Percentiles rank a stretch among this genome's conserved stretches.
Evolutionary conservation across 1,139 yeast genomes (phyloP).

Genomic region (Debaryomyces psychrophilus): DNA sequence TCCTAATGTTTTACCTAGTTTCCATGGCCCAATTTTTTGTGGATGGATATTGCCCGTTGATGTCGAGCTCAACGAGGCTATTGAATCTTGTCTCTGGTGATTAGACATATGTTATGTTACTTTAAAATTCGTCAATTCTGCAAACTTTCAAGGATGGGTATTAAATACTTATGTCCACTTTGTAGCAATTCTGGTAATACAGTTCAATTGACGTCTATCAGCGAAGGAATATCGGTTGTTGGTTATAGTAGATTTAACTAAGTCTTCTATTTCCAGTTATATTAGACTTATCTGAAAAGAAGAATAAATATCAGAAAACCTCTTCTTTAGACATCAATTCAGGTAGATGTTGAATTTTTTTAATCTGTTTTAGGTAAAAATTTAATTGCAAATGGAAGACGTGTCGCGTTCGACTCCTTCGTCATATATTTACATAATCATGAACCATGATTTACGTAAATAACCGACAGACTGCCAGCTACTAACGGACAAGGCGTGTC

Average conservation of each 20-base stretch:
- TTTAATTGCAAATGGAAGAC: slow-evolving; percentile 6
- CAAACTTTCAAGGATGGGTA: slow-evolving; percentile 1
- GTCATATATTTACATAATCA: slow-evolving; percentile 5
- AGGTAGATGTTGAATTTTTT: slow-evolving; percentile 3
- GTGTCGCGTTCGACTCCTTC: slow-evolving; percentile 12
- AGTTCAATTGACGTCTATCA: slow-evolving; percentile 7
- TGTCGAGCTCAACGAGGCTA: slow-evolving; percentile 38
- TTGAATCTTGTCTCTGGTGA: slow-evolving; percentile 46
- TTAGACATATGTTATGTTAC: slow-evolving; percentile 27
- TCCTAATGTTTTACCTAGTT: slow-evolving; percentile 75
- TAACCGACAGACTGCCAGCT: not conserved
- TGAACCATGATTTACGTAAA: slow-evolving; percentile 1
- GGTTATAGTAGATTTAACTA: not conserved
- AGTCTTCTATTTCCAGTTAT: not conserved
- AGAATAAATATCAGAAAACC: slow-evolving; percentile 1
- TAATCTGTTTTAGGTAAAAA: slow-evolving; percentile 9
- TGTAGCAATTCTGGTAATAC: slow-evolving; percentile 2
- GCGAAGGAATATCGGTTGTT: slow-evolving; percentile 4
- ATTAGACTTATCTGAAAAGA: slow-evolving; percentile 1
- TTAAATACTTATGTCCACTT: slow-evolving; percentile 2
- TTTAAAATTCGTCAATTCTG: slow-evolving; percentile 1
- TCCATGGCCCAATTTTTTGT: slow-evolving; percentile 75
- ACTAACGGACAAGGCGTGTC: slow-evolving; percentile 1
- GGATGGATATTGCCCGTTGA: slow-evolving; percentile 41
- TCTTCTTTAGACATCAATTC: not conserved